These are phyloP conservation scores for Echites panduratus DNA, from an alignment of 257 asterid genomes.

Conservation along the genomic window DNA sequence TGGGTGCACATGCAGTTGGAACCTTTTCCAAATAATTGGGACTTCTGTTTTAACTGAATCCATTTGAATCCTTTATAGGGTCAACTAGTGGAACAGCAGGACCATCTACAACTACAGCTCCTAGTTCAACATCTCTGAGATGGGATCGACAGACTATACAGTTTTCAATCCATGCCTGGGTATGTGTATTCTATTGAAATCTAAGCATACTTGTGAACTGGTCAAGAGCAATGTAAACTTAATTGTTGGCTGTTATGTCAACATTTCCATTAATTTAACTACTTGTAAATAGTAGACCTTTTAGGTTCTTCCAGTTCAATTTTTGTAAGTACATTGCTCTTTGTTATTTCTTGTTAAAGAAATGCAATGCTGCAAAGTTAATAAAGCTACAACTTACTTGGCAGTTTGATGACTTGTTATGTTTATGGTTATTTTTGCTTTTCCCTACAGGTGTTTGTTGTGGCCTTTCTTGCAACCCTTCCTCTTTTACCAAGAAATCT, in stretches of 20 bases:
- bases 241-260: neutral
- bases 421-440: neutral
- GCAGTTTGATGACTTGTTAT: neutral
- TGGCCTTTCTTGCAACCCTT: constrained; percentile 72
- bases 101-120: constrained; percentile 49
- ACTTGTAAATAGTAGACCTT: neutral
- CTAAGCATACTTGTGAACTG: neutral
- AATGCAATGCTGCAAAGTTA: neutral
- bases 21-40: constrained; percentile 4
- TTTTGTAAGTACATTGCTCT: neutral
- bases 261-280: neutral
- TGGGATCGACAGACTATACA: constrained; percentile 76
- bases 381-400: neutral
- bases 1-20: neutral
- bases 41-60: constrained; percentile 1
- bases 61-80: constrained; percentile 34
- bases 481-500: constrained; percentile 70
- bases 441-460: constrained; percentile 55
- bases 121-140: constrained; percentile 50
- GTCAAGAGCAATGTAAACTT: neutral
- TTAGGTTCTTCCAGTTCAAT: neutral
- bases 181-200: constrained; percentile 27
- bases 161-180: constrained; percentile 97
- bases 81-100: constrained; percentile 66
- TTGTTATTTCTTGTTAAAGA: neutral